phyloP scores from a whole-genome alignment of 1,284 basidiomycete species.

The Malassezia caprae region DNA sequence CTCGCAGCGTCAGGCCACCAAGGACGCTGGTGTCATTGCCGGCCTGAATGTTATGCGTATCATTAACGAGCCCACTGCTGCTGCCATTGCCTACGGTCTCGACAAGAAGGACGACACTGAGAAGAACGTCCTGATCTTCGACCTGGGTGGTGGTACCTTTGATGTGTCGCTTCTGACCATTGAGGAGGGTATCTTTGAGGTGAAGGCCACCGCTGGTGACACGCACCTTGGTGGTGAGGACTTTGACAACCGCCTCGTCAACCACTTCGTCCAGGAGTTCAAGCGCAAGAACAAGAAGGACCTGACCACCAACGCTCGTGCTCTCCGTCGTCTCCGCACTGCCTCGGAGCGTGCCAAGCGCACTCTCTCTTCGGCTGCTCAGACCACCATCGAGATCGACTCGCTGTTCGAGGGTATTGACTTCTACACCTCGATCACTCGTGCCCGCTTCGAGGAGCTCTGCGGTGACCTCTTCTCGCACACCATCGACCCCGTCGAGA shows the following conservation, averaged over 20 bases:
- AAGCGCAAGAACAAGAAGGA: conserved; percentile 99
- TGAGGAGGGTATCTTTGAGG: conserved; percentile 97
- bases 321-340: conserved; percentile 89
- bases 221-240: conserved; percentile 98
- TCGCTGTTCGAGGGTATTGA: conserved; percentile 95
- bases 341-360: conserved; percentile 99
- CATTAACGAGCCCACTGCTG: conserved; percentile 91
- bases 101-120: conserved; percentile 72
- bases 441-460: conserved; percentile 96
- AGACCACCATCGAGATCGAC: conserved; percentile 96
- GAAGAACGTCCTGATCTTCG: conserved; percentile 91
- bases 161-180: conserved; percentile 97
- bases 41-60: conserved; percentile 89
- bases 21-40: conserved; percentile 81
- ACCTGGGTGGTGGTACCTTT: conserved; percentile 97
- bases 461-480: conserved; percentile 94
- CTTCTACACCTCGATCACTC: conserved; percentile 95
- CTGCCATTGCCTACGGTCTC: conserved; percentile 88
- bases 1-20: conserved; percentile 88
- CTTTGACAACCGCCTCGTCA: conserved; percentile 91
- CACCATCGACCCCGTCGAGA: conserved; percentile 95
- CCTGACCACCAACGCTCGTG: conserved; percentile 81
- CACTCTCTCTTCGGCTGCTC: conserved; percentile 89
- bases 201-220: conserved; percentile 97
- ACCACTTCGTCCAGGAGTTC: conserved; percentile 96